Conservation (phyloP, 768 basidiomycete species). For the Trametes gibbosa region DNA sequence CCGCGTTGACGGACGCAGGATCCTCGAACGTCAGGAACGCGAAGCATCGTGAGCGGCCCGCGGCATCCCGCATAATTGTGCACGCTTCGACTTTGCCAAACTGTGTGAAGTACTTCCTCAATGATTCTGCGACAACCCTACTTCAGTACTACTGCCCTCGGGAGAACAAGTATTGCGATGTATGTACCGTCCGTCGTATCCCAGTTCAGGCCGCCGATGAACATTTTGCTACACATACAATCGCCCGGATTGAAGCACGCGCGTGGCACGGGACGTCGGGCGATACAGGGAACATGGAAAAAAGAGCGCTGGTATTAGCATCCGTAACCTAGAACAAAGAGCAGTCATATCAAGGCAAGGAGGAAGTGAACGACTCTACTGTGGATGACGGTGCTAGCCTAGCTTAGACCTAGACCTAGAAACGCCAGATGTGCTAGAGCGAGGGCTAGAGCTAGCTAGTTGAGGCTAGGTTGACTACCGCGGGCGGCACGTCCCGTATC, state of each 20-base stretch:
- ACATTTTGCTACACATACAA: constrained; percentile 83
- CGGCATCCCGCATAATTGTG: constrained; percentile 97
- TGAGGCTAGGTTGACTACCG: constrained; percentile 41
- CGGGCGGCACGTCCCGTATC: constrained; percentile 22
- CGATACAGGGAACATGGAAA: constrained; percentile 34
- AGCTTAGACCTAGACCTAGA: constrained; percentile 63
- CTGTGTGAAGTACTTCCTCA: constrained; percentile 88
- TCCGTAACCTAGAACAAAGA: constrained; percentile 67
- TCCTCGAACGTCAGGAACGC: constrained; percentile 97
- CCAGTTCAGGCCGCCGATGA: constrained; percentile 99
- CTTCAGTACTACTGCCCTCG: constrained; percentile 44
- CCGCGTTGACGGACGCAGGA: constrained; percentile 88
- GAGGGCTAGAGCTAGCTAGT: constrained; percentile 45
- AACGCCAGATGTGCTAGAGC: constrained; percentile 61
- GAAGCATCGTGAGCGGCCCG: constrained; percentile 93
- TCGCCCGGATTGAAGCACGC: constrained; percentile 21
- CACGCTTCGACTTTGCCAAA: constrained; percentile 97
- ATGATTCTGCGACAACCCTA: constrained; percentile 52
- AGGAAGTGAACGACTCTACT: constrained; percentile 69
- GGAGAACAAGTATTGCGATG: constrained; percentile 36
- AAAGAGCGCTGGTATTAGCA: constrained; percentile 74
- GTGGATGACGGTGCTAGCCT: constrained; percentile 59
- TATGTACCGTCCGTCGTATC: constrained; percentile 97
- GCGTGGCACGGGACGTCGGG: constrained; percentile 8
- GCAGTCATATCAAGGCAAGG: constrained; percentile 51